Base-by-base conservation (phyloP, 306 rosid genomes). In the Vigna radiata region DNA sequence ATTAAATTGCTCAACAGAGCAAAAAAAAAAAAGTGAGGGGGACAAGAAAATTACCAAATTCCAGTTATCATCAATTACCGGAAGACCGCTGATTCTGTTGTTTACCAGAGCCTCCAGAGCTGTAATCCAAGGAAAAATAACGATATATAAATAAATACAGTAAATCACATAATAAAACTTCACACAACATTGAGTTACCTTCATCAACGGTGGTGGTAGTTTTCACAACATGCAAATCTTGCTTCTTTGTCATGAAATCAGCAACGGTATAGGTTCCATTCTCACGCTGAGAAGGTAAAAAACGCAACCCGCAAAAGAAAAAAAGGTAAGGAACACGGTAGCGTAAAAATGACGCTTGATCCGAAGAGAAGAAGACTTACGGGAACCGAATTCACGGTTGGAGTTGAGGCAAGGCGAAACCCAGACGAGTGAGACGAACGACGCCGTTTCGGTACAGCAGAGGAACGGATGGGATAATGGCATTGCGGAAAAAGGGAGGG, bases 61-160 rank as follows among this genome's bases (percentile, higher is more conserved):
- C 97, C 96, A 95, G 72, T 87, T 96, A 27, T 92, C 99, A 23
- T 92, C 99, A 6, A 95, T 70, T 62, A 95, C 99, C 5, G 99
- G 99, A 88, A 95, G 89, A 16, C 99, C 97, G 73, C 97, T 86
- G 64, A 95, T 89, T 80, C 97, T 87, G 89, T 95, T 85, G 74
- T 79, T 84, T 36, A 95, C 97, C 2, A 95, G 90, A 68, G 83
- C 82, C 77, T 90, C 90, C 84, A 95, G 77, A 36, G 99, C 97
- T 95, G 84, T 23, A 77, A 85, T 15, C 29, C 17, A 31, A 31
- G 74, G 11, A 72, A 43, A 1, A 37, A 48, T 46, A 49, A 49
- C 2, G 43, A 65, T 50, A 12, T 4, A 58, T 7, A 29, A 29
- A 55, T 44, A 80, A 58, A 67, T 49, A 47, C 5, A 25, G 67